Conservation (phyloP, 805 yeast genomes). For the Lachancea nothofagi region DNA sequence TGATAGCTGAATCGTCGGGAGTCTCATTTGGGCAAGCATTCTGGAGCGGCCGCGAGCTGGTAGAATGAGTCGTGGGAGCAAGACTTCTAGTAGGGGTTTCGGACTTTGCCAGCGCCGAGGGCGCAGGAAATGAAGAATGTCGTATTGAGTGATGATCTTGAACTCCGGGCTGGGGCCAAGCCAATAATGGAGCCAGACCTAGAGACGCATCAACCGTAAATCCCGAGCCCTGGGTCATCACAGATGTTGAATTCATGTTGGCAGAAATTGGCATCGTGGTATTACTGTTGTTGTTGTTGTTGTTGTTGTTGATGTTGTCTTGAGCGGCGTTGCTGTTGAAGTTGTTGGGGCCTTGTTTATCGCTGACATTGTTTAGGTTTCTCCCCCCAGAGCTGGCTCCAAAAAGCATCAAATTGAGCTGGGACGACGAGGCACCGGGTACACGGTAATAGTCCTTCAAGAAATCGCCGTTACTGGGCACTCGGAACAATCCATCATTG, state of each 20-base stretch:
- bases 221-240: conserved; percentile 36
- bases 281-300: conserved; percentile 1
- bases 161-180: conserved; percentile 23
- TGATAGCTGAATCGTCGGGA: conserved; percentile 5
- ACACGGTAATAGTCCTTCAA: conserved; percentile 19
- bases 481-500: conserved; percentile 22
- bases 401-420: conserved; percentile 13
- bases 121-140: neutral
- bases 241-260: neutral
- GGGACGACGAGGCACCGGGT: conserved; percentile 16
- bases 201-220: conserved; percentile 80
- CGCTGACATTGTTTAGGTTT: neutral
- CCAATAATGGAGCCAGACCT: conserved; percentile 66
- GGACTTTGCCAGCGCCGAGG: neutral
- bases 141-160: conserved; percentile 1
- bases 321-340: neutral
- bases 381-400: neutral
- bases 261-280: neutral
- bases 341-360: no score
- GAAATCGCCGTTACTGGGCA: conserved; percentile 26
- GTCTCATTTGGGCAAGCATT: no score
- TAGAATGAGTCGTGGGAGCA: neutral
- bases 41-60: no score
- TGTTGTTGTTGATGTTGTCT: neutral
- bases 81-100: neutral